phyloP scores from a whole-genome alignment of 1,139 yeast species.

The Candida neerlandica region DNA sequence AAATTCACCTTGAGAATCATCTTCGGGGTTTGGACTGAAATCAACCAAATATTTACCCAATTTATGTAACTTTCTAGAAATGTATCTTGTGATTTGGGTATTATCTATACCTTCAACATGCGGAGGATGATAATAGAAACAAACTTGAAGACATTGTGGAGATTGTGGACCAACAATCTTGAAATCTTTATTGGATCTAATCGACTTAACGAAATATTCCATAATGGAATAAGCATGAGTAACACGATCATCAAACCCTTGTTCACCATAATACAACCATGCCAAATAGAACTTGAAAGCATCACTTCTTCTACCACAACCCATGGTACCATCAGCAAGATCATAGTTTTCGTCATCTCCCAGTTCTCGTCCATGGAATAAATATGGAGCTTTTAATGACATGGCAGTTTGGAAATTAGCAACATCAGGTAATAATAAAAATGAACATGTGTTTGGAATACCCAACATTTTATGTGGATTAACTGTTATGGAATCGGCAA shows the following conservation, averaged over 20 bases:
- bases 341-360: conserved; percentile 67
- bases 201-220: conserved; percentile 54
- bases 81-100: conserved; percentile 62
- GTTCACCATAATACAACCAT: conserved; percentile 78
- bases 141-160: conserved; percentile 82
- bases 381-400: conserved; percentile 77
- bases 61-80: conserved; percentile 63
- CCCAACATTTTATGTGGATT: conserved; percentile 92
- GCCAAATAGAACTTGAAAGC: conserved; percentile 76
- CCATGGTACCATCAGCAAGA: conserved; percentile 90
- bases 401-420: conserved; percentile 68
- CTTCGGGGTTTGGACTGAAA: conserved; percentile 73
- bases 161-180: conserved; percentile 50
- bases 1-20: conserved; percentile 66
- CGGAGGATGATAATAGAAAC: conserved; percentile 70
- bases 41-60: conserved; percentile 73
- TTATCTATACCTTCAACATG: conserved; percentile 31
- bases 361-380: conserved; percentile 67
- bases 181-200: conserved; percentile 44
- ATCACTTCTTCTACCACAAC: conserved; percentile 88
- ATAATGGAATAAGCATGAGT: conserved; percentile 75
- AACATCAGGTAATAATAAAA: conserved; percentile 71
- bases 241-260: conserved; percentile 58
- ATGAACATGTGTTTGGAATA: conserved; percentile 87
- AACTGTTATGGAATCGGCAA: conserved; percentile 78